A percentile compares a stretch with the other conserved stretches of the same genome.
These are phyloP conservation scores for Pichia deserticola DNA, from an alignment of 805 yeast species.

Conservation along the genomic window DNA sequence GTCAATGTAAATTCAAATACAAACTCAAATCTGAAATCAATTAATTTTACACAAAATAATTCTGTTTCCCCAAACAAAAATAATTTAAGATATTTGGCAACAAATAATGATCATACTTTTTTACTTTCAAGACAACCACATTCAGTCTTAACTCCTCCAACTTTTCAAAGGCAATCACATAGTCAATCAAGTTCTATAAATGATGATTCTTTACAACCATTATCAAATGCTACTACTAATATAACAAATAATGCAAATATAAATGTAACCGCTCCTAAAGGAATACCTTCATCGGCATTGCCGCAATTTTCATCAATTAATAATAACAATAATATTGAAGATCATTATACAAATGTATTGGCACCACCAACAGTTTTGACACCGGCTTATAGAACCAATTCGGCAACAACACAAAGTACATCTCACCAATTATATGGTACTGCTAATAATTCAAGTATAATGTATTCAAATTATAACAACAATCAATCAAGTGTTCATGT, in stretches of 20 bases:
- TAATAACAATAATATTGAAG: too few relatives aligned
- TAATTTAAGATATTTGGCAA: slow-evolving; percentile 4
- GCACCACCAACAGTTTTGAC: slow-evolving; percentile 10
- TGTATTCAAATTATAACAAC: background rate
- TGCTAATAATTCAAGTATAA: background rate
- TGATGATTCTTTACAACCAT: background rate
- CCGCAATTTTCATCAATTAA: slow-evolving; percentile 2
- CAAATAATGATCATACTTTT: slow-evolving; percentile 8
- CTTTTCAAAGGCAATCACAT: background rate
- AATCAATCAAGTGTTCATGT: background rate
- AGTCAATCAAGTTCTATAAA: slow-evolving; percentile 1
- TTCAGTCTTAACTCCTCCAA: background rate
- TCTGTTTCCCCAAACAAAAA: slow-evolving; percentile 3
- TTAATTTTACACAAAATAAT: background rate
- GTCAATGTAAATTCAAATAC: too few relatives aligned
- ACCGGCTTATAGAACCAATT: slow-evolving; percentile 1
- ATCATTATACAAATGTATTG: background rate
- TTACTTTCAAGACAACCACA: background rate
- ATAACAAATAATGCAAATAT: too few relatives aligned
- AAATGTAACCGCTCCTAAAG: background rate
- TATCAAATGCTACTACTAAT: background rate
- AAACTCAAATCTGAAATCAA: background rate
- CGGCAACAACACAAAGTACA: background rate
- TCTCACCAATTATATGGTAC: background rate
- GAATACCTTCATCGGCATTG: background rate